A percentile compares a stretch with the other conserved stretches of the same genome.
phyloP scores from a whole-genome alignment of 495 filamentous ascomycete genomes.

The Podospora pseudocomata region DNA sequence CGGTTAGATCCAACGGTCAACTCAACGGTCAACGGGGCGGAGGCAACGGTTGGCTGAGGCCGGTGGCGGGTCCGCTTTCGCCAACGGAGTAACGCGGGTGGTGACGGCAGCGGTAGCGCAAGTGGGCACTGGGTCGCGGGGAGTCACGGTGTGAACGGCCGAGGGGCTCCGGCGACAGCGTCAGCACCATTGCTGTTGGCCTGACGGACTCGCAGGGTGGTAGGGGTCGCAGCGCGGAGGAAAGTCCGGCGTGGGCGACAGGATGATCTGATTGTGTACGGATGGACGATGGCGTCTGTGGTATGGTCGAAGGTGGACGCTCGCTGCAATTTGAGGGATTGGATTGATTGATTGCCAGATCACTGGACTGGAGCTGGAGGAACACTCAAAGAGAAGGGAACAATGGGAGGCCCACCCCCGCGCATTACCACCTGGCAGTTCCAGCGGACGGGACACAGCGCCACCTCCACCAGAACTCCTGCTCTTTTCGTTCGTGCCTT shows the following conservation, averaged over 20 bases:
- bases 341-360: slow-evolving; percentile 1
- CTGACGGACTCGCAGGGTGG: neutral
- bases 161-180: slow-evolving; percentile 16
- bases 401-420: neutral
- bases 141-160: slow-evolving; percentile 6
- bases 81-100: slow-evolving; percentile 2
- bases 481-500: neutral
- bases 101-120: neutral
- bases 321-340: slow-evolving; percentile 12
- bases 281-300: neutral
- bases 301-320: neutral
- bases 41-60: slow-evolving; percentile 4
- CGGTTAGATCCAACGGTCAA: neutral
- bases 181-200: slow-evolving; percentile 13
- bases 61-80: slow-evolving; percentile 7
- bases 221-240: neutral
- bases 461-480: neutral
- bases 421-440: neutral
- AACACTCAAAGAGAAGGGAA: neutral
- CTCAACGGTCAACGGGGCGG: neutral
- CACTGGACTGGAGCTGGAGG: neutral
- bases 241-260: neutral
- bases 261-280: neutral
- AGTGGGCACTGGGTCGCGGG: slow-evolving; percentile 11
- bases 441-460: slow-evolving; percentile 2